Conservation (phyloP, 352 stramenopile genomes). For the Phytophthora fragariae region DNA sequence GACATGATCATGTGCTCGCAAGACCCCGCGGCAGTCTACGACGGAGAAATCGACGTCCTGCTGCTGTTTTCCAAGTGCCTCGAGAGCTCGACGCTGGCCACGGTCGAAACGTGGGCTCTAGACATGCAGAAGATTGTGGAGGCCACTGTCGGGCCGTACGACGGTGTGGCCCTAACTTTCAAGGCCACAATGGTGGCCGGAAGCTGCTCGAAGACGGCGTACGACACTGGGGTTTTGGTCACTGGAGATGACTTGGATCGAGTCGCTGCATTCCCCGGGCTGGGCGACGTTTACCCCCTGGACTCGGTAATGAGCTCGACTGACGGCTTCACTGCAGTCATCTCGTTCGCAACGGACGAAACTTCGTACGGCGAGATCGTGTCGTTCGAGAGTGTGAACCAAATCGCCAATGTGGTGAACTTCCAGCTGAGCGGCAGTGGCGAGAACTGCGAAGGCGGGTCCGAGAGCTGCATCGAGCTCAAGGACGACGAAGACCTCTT, state of each 20-base stretch:
- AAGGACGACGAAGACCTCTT: slow-evolving; percentile 53
- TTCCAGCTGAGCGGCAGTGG: slow-evolving; percentile 40
- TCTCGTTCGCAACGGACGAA: slow-evolving; percentile 50
- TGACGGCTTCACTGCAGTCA: slow-evolving; percentile 34
- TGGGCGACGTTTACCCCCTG: slow-evolving; percentile 38
- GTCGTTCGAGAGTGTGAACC: slow-evolving; percentile 33
- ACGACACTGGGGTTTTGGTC: slow-evolving; percentile 16
- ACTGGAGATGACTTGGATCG: slow-evolving; percentile 34
- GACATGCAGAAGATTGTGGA: slow-evolving; percentile 32
- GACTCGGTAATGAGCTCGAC: slow-evolving; percentile 10
- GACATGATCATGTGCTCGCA: slow-evolving; percentile 35
- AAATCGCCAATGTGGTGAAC: slow-evolving; percentile 45
- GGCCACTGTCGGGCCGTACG: slow-evolving; percentile 12
- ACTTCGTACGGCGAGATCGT: slow-evolving; percentile 46
- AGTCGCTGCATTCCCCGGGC: slow-evolving; percentile 34
- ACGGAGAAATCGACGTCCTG: slow-evolving; percentile 47
- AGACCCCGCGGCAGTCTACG: slow-evolving; percentile 12
- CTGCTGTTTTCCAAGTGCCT: slow-evolving; percentile 68
- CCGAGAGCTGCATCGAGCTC: slow-evolving; percentile 47
- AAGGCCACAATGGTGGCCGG: slow-evolving; percentile 46
- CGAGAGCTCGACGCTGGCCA: slow-evolving; percentile 36
- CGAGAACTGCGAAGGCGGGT: slow-evolving; percentile 28
- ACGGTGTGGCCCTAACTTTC: slow-evolving; percentile 32
- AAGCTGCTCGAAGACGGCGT: slow-evolving; percentile 28
- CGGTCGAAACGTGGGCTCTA: slow-evolving; percentile 52